Percentiles rank a stretch among this genome's conserved stretches.
Evolutionary conservation across 2,329 filamentous ascomycete species (phyloP).

Genomic region (Pleoardoris graminearum): DNA sequence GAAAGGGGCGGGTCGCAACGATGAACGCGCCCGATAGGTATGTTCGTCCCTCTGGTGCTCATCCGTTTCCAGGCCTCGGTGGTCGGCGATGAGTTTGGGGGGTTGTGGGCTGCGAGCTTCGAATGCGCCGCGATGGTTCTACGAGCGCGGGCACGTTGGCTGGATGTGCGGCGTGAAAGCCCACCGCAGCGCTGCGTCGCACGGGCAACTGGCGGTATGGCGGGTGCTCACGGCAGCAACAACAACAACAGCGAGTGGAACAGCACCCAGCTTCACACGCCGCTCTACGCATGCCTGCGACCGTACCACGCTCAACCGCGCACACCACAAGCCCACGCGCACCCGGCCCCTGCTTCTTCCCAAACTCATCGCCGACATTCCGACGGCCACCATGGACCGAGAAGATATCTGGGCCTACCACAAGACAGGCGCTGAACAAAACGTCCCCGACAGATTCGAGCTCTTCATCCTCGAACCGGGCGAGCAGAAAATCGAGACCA

Average conservation of each 20-base stretch:
- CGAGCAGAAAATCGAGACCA: conserved; percentile 91
- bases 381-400: conserved; percentile 9
- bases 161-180: background rate
- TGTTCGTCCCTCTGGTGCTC: conserved; percentile 12
- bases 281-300: background rate
- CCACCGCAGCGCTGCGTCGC: background rate
- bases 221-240: background rate
- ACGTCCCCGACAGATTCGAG: conserved; percentile 71
- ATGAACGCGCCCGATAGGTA: conserved; percentile 48
- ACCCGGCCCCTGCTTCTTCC: background rate
- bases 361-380: conserved; percentile 18
- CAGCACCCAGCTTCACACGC: background rate
- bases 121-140: conserved; percentile 6
- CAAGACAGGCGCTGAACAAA: conserved; percentile 22
- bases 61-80: background rate
- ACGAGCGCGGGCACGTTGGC: too few species aligned
- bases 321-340: background rate
- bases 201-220: background rate
- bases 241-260: background rate
- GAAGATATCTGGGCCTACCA: conserved; percentile 12
- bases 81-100: conserved; percentile 12
- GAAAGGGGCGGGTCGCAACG: conserved; percentile 11
- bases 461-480: conserved; percentile 84
- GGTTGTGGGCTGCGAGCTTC: conserved; percentile 5
- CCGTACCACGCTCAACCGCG: conserved; percentile 1